These are phyloP conservation scores for Colletotrichum truncatum DNA, from an alignment of 2,329 filamentous ascomycete species.

Conservation along the genomic window DNA sequence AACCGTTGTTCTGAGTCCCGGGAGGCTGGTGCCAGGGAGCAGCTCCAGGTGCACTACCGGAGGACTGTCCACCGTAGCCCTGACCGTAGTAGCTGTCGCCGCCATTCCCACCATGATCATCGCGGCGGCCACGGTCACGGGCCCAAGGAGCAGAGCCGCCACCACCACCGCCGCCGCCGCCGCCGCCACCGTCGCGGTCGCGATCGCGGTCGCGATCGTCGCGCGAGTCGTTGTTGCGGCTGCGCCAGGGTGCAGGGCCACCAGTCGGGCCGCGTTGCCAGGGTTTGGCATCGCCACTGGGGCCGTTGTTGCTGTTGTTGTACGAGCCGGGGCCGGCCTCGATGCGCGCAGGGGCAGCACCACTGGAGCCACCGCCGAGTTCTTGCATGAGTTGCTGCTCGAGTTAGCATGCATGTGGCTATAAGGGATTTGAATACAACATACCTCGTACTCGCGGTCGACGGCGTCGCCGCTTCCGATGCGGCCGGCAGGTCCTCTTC, in stretches of 20 bases:
- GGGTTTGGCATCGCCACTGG: constrained; percentile 73
- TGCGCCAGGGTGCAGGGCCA: constrained; percentile 83
- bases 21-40: constrained; percentile 71
- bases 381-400: constrained; percentile 94
- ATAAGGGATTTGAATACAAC: constrained; percentile 39
- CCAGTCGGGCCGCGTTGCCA: constrained; percentile 90
- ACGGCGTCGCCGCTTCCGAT: constrained; percentile 84
- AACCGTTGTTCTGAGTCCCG: constrained; percentile 53
- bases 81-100: constrained; percentile 55
- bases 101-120: constrained; percentile 46
- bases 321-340: constrained; percentile 80
- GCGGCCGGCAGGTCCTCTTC: constrained; percentile 59
- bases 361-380: constrained; percentile 77
- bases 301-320: constrained; percentile 62
- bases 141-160: constrained; percentile 72
- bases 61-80: constrained; percentile 34
- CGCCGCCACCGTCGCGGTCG: constrained; percentile 46
- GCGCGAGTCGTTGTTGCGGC: constrained; percentile 62
- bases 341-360: constrained; percentile 78
- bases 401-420: constrained; percentile 48
- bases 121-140: constrained; percentile 62
- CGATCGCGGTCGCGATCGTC: constrained; percentile 44
- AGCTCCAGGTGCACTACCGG: constrained; percentile 28
- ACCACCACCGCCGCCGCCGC: constrained; percentile 52
- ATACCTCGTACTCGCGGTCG: constrained; percentile 93